phyloP scores from a whole-genome alignment of 345 rosid genomes.

The Orychophragmus violaceus region DNA sequence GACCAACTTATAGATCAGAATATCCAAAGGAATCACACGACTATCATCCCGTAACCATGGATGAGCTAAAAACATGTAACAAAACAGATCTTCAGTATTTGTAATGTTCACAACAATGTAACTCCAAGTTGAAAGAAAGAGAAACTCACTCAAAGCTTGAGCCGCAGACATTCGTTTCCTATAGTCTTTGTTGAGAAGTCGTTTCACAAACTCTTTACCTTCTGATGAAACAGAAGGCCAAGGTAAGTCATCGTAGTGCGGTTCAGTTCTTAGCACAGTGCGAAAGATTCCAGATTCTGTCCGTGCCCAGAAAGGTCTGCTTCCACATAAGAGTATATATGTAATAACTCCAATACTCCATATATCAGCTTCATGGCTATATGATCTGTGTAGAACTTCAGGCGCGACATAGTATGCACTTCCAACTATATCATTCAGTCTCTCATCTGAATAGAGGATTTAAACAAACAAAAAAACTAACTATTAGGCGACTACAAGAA shows the following conservation, averaged over 20 bases:
- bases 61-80: constrained; percentile 41
- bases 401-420: constrained; percentile 87
- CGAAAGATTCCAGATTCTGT: constrained; percentile 82
- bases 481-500: background rate
- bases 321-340: constrained; percentile 70
- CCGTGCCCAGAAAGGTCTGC: constrained; percentile 85
- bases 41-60: constrained; percentile 64
- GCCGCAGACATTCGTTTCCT: constrained; percentile 83
- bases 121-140: background rate
- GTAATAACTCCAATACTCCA: constrained; percentile 82
- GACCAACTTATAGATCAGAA: constrained; percentile 64
- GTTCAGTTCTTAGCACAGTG: constrained; percentile 68
- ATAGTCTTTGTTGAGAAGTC: constrained; percentile 74
- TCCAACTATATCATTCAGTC: constrained; percentile 79
- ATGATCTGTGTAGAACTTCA: constrained; percentile 80
- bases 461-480: background rate
- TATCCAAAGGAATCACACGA: constrained; percentile 51
- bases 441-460: constrained; percentile 44
- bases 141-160: constrained; percentile 71
- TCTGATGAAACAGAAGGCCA: constrained; percentile 78
- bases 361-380: constrained; percentile 71
- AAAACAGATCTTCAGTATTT: background rate
- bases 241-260: constrained; percentile 65
- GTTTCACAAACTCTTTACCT: constrained; percentile 75
- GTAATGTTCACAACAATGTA: no score